Evolutionary conservation across 2,329 filamentous ascomycete genomes (phyloP), one percentile per base, ranked within the genome.

Genomic region (Cyanodermella asteris): DNA sequence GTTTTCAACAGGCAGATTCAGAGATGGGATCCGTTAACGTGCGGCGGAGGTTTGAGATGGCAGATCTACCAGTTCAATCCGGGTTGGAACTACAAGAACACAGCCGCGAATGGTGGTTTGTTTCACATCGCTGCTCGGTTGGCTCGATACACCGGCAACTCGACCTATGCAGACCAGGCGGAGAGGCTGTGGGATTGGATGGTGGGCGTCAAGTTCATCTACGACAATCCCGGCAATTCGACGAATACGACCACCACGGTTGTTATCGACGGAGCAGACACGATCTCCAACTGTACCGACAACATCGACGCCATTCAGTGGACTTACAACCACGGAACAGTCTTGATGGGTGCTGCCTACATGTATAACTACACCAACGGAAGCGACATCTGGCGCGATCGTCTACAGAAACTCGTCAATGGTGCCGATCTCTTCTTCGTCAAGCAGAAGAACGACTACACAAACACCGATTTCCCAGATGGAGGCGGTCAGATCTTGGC

Each of bases 11-110:
- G 62, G 22, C 71, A 81, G 39, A 59, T 57, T 5, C 46, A 46
- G 13, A 64, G 78, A 22, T 87, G 78, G 78, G 69, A 82, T 42
- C 57, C 51, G 1, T 50, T 54, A 0, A 47, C 53, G 19, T 90
- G 78, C 39, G 58, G 56, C 14, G 78, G 78, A 31, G 80, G 78
- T 4, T 50, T 87, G 23, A 58, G 66, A 28, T 84, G 76, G 76
- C 78, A 91, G 51, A 80, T 91, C 36, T 82, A 72, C 44, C 51
- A 61, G 2, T 64, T 62, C 37, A 84, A 90, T 42, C 68, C 68
- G 32, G 80, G 78, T 9, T 71, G 80, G 43, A 60, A 67, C 39
- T 87, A 90, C 61, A 87, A 82, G 49, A 84, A 84, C 51, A 61
- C 69, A 10, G 65, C 82, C 36, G 70, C 70, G 32, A 87, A 87